These are phyloP conservation scores for Omphalotus guepiniiformis DNA, from an alignment of 768 basidiomycete genomes.

Conservation along the genomic window DNA sequence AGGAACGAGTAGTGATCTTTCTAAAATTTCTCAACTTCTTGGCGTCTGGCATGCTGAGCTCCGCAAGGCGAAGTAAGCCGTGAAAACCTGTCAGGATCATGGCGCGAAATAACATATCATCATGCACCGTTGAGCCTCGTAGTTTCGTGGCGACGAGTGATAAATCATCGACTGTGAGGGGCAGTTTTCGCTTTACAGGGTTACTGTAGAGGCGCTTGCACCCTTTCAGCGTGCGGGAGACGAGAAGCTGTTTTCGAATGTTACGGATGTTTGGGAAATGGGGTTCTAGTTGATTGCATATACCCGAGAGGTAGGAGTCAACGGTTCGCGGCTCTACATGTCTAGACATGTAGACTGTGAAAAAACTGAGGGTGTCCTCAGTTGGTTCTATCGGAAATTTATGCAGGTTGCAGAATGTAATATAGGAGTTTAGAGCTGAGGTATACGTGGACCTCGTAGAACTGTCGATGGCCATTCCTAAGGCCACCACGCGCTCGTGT, in stretches of 20 bases:
- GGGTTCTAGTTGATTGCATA: conserved; percentile 27
- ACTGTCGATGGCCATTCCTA: conserved; percentile 25
- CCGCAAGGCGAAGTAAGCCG: conserved; percentile 22
- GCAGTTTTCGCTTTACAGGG: conserved; percentile 15
- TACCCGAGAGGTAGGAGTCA: conserved; percentile 32
- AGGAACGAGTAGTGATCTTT: conserved; percentile 14
- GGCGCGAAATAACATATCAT: not conserved
- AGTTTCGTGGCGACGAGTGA: not conserved
- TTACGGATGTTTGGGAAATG: conserved; percentile 25
- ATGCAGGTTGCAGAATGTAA: conserved; percentile 29
- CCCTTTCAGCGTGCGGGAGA: conserved; percentile 21
- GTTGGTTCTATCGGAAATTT: conserved; percentile 31
- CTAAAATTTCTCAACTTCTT: conserved; percentile 1
- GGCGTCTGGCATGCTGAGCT: conserved; percentile 22
- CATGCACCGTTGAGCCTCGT: not conserved
- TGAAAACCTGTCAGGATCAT: conserved; percentile 16
- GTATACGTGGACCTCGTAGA: conserved; percentile 22
- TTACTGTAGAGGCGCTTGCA: conserved; percentile 12
- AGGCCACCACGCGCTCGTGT: conserved; percentile 26
- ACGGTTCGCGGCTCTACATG: conserved; percentile 34
- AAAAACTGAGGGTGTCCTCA: conserved; percentile 32
- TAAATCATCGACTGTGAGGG: conserved; percentile 14
- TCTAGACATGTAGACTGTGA: conserved; percentile 27
- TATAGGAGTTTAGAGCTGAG: conserved; percentile 33
- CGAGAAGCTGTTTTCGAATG: conserved; percentile 15